Conservation (phyloP, 1,284 basidiomycete genomes). For the Rhodotorula sp. region DNA sequence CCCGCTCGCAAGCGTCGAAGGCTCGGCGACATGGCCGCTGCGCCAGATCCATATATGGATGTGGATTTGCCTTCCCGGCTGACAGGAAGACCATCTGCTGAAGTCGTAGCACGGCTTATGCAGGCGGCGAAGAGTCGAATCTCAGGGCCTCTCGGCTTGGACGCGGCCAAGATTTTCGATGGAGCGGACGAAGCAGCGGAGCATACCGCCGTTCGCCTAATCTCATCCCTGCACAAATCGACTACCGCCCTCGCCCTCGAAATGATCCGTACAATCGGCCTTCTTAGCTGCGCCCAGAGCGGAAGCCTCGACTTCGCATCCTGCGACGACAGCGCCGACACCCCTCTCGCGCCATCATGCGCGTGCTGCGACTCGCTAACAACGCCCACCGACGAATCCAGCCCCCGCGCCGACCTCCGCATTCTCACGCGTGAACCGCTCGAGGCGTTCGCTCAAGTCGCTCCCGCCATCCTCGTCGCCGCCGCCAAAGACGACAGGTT, state of each 20-base stretch:
- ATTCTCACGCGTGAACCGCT: conserved; percentile 18
- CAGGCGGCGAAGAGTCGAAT: neutral
- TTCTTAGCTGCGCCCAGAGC: conserved; percentile 30
- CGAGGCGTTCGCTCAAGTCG: neutral
- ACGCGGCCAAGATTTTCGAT: conserved; percentile 1
- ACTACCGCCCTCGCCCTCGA: neutral
- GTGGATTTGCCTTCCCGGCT: conserved; percentile 1
- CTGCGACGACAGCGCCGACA: neutral
- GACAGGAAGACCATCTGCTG: conserved; percentile 12
- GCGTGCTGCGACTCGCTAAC: conserved; percentile 17
- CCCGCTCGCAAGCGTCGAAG: conserved; percentile 17
- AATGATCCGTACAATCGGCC: conserved; percentile 17
- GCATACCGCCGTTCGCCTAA: neutral
- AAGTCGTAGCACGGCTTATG: conserved; percentile 8
- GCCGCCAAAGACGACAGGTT: conserved; percentile 1
- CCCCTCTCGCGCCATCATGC: conserved; percentile 9
- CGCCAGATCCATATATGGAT: conserved; percentile 25
- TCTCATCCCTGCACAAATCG: neutral
- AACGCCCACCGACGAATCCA: neutral
- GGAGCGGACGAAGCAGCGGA: conserved; percentile 6
- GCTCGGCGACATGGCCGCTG: neutral
- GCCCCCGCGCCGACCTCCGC: neutral
- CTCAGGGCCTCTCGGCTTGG: neutral
- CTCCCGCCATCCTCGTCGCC: neutral
- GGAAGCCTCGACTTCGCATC: conserved; percentile 10